phyloP scores from a whole-genome alignment of 2,329 filamentous ascomycete genomes.

The Ophioceras dolichostomum region DNA sequence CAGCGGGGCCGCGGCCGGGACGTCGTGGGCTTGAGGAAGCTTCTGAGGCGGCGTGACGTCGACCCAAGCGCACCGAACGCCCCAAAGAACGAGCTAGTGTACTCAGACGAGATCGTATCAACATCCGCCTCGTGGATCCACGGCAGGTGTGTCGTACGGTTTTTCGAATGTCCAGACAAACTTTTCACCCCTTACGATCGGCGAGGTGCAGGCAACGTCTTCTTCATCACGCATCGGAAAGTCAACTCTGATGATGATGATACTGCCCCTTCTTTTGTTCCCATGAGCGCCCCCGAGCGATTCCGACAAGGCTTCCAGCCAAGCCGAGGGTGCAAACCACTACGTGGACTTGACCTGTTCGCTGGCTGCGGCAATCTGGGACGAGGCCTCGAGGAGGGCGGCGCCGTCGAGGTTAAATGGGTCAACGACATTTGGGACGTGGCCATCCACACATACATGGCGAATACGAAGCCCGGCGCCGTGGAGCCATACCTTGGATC shows the following conservation, averaged over 20 bases:
- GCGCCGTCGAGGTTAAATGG: slow-evolving; percentile 50
- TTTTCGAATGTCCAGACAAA: slow-evolving; percentile 28
- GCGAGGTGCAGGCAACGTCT: slow-evolving; percentile 53
- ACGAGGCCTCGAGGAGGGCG: slow-evolving; percentile 61
- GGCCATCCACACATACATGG: slow-evolving; percentile 63
- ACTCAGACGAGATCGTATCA: slow-evolving; percentile 31
- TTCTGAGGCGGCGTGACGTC: slow-evolving; percentile 35
- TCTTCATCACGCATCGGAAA: slow-evolving; percentile 38
- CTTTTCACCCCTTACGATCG: slow-evolving; percentile 54
- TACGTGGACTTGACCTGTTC: slow-evolving; percentile 59
- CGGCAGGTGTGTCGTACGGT: slow-evolving; percentile 46
- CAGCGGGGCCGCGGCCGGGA: slow-evolving; percentile 8
- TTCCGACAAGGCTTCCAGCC: slow-evolving; percentile 42
- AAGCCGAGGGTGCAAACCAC: slow-evolving; percentile 16
- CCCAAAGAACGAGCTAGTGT: slow-evolving; percentile 46
- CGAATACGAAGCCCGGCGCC: slow-evolving; percentile 37
- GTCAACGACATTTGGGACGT: slow-evolving; percentile 52
- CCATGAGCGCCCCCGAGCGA: not conserved
- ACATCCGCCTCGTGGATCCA: slow-evolving; percentile 29
- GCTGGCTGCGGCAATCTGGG: slow-evolving; percentile 71
- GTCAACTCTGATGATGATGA: not conserved
- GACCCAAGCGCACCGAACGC: slow-evolving; percentile 18
- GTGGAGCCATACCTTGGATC: slow-evolving; percentile 55
- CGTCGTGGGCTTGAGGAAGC: slow-evolving; percentile 32
- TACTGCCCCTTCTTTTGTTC: not conserved